Evolutionary conservation across 148 eudicot species (phyloP).

Genomic region (Camellia sinensis): DNA sequence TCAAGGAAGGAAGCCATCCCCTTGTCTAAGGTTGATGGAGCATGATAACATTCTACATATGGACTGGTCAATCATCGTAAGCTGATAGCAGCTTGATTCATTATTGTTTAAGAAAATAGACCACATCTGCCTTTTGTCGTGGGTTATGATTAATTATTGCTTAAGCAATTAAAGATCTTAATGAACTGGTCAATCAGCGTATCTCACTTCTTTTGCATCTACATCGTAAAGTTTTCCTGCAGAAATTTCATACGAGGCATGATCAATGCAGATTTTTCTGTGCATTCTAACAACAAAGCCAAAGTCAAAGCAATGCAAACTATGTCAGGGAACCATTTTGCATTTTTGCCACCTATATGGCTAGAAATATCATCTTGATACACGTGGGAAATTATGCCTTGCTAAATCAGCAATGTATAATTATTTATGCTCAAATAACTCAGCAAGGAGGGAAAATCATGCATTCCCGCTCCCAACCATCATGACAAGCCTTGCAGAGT

Average conservation of each 20-base stretch:
- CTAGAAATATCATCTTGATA: not conserved
- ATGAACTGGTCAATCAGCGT: not conserved
- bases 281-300: not conserved
- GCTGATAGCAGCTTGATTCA: not conserved
- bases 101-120: not conserved
- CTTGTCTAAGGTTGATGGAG: not conserved
- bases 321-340: not conserved
- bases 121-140: not conserved
- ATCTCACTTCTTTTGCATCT: not conserved
- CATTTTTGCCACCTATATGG: not conserved
- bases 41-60: not conserved
- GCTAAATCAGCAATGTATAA: not conserved
- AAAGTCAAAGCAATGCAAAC: not conserved
- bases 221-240: not conserved
- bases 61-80: no score
- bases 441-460: not conserved
- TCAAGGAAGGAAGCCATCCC: not conserved
- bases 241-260: not conserved
- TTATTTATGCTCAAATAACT: not conserved
- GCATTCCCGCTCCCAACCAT: not conserved
- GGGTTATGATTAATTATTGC: not conserved
- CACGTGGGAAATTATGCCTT: not conserved
- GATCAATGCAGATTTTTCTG: not conserved
- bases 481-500: no score
- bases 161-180: not conserved